Evolutionary conservation across 768 basidiomycete genomes (phyloP).

Genomic region (Lentinula lateritia): DNA sequence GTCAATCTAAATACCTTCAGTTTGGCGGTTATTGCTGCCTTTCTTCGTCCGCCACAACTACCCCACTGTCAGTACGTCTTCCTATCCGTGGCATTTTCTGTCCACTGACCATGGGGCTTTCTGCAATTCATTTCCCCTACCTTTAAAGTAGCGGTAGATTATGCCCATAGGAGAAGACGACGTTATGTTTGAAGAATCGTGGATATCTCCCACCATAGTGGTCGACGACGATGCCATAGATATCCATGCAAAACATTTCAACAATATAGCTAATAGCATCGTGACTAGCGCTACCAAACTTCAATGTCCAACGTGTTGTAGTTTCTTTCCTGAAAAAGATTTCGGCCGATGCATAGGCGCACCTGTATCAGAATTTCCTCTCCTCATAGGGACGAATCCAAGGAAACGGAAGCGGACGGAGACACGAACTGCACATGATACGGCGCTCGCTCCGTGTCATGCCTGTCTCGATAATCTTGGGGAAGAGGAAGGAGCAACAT

Average conservation of each 20-base stretch:
- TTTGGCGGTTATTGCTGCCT: not conserved
- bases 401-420: slow-evolving; percentile 6
- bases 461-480: slow-evolving; percentile 4
- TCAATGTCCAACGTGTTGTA: slow-evolving; percentile 1
- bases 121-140: not conserved
- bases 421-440: not conserved
- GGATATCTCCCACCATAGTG: not conserved
- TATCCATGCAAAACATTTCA: not conserved
- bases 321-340: not conserved
- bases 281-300: not conserved
- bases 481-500: slow-evolving; percentile 4
- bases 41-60: not conserved
- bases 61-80: not conserved
- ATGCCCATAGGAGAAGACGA: slow-evolving; percentile 3
- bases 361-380: slow-evolving; percentile 1
- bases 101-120: not conserved
- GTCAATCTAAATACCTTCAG: not conserved
- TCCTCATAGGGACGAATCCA: not conserved
- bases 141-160: not conserved
- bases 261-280: not conserved
- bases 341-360: slow-evolving; percentile 3
- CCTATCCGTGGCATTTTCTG: not conserved
- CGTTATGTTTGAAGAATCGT: slow-evolving; percentile 3
- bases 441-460: not conserved
- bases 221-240: not conserved